phyloP scores from a whole-genome alignment of 164 flowering plant genomes.

The Vitis labrusca region DNA sequence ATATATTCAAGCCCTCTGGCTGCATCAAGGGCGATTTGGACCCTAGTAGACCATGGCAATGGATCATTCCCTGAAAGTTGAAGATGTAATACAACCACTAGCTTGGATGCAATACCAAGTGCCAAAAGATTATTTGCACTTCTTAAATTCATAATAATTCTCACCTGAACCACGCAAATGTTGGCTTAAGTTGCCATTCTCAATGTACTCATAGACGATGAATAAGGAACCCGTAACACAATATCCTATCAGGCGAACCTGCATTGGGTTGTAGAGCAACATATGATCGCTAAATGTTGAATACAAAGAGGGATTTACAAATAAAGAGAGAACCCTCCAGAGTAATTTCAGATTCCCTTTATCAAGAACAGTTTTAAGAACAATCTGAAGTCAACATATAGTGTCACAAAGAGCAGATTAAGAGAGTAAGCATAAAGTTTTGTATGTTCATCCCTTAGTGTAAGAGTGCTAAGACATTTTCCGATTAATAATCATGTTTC shows the following conservation, averaged over 20 bases:
- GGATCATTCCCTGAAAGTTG: slow-evolving; percentile 56
- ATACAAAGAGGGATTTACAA: not conserved
- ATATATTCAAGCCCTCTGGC: slow-evolving; percentile 98
- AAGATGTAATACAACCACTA: not conserved
- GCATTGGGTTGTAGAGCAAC: slow-evolving; percentile 9
- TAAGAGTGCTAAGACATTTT: no score
- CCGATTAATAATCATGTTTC: no score
- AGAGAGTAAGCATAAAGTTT: no score
- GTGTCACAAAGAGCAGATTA: no score
- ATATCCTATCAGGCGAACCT: slow-evolving; percentile 95
- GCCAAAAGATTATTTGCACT: not conserved
- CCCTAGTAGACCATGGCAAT: slow-evolving; percentile 75
- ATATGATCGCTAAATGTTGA: no score
- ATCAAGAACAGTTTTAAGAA: no score
- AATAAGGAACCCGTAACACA: slow-evolving; percentile 78
- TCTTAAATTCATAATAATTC: not conserved
- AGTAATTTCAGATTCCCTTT: no score
- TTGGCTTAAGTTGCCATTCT: slow-evolving; percentile 86
- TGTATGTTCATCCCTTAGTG: no score
- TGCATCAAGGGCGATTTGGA: slow-evolving; percentile 94
- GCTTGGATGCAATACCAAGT: not conserved
- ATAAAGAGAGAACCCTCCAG: not conserved
- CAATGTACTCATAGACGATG: slow-evolving; percentile 83
- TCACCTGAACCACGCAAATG: slow-evolving; percentile 78
- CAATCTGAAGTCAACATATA: no score